Base-by-base conservation (phyloP, 1,284 basidiomycete species). In the Sphagnurus paluster region DNA sequence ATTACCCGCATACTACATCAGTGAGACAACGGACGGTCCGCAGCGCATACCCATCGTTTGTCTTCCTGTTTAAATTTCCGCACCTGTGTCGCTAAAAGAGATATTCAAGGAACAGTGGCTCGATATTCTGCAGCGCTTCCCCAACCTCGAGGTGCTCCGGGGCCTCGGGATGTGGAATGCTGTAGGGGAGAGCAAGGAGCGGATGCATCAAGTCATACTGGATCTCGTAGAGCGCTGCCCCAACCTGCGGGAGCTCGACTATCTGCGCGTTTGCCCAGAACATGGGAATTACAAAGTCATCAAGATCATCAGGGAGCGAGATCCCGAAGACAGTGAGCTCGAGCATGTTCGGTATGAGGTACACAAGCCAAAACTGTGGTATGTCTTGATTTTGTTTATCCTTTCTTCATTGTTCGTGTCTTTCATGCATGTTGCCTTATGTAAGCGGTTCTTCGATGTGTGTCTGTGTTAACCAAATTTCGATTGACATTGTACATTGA, bases 151-250 rank as follows among this genome's bases (percentile, higher is more conserved):
- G 52, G 65, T 70, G 0, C 69, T 76, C 48, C 65, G 67, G 23
- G 72, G 74, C 10, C 46, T 55, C 23, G 70, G 64, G 5, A 54
- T 75, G 1, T 76, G 74, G 74, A 49, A 45, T 3, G 64, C 70
- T 14, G 66, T 70, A 10, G 54, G 60, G 14, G 50, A 60, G 23
- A 52, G 62, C 44, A 63, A 64, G 50, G 51, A 60, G 20, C 51
- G 50, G 25, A 70, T 75, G 69, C 72, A 74, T 39, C 46, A 57
- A 5, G 65, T 65, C 6, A 71, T 76, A 19, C 55, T 64, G 50
- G 51, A 65, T 35, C 58, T 77, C 4, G 65, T 70, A 2, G 55
- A 64, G 37, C 48, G 60, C 2, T 72, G 72, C 46, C 71, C 72
- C n/a, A 63, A 65, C 14, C 57, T 77, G 23, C 56, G 62, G 33